Percentiles rank a stretch among this genome's conserved stretches.
phyloP scores from a whole-genome alignment of 495 filamentous ascomycete genomes.

The Xylaria telfairii region DNA sequence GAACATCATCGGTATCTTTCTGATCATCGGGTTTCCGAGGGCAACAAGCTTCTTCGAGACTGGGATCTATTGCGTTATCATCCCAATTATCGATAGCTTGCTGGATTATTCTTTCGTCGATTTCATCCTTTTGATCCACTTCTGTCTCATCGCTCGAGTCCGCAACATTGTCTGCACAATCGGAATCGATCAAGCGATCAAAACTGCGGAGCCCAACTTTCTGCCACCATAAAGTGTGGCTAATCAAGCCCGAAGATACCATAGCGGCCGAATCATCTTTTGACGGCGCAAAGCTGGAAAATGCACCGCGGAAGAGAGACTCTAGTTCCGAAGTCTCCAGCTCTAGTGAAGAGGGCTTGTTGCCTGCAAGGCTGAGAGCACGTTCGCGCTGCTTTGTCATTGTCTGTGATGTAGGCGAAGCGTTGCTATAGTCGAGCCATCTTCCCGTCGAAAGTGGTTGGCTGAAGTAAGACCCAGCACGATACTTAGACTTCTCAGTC shows the following conservation, averaged over 20 bases:
- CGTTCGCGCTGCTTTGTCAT: conserved; percentile 75
- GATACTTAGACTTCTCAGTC: conserved; percentile 60
- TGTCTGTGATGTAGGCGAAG: conserved; percentile 60
- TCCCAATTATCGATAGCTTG: conserved; percentile 56
- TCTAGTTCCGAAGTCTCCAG: conserved; percentile 70
- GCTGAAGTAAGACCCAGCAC: conserved; percentile 58
- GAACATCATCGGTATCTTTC: conserved; percentile 73
- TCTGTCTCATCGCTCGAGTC: conserved; percentile 43
- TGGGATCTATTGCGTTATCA: conserved; percentile 56
- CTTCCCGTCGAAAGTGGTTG: conserved; percentile 65
- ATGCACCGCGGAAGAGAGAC: conserved; percentile 78
- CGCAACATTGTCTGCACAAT: conserved; percentile 46
- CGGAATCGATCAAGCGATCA: conserved; percentile 50
- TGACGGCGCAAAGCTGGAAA: conserved; percentile 86
- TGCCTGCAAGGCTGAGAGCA: conserved; percentile 70
- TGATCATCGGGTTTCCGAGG: conserved; percentile 56
- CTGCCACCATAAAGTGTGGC: conserved; percentile 83
- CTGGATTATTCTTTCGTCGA: conserved; percentile 55
- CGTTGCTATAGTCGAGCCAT: conserved; percentile 73
- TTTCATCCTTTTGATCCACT: conserved; percentile 40
- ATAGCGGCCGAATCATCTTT: conserved; percentile 80
- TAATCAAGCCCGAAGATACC: conserved; percentile 70
- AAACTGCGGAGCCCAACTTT: conserved; percentile 69
- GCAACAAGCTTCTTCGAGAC: conserved; percentile 55
- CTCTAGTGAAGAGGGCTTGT: conserved; percentile 59